Base-by-base conservation (phyloP, 2,329 filamentous ascomycete species). In the Trichoderma sp. region DNA sequence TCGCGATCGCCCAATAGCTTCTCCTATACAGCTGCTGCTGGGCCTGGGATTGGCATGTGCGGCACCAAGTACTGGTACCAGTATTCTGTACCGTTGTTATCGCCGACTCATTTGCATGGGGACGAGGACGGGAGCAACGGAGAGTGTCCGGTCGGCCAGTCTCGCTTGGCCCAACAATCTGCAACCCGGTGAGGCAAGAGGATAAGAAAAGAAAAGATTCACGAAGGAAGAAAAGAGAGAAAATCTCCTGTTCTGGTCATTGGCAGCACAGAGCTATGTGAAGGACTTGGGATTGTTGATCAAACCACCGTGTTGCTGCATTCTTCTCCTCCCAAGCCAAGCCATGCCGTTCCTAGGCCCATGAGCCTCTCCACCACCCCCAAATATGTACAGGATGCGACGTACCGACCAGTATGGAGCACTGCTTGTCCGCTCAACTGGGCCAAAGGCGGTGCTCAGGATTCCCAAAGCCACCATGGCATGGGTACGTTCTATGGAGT, bases 331-430 rank as follows among this genome's bases (percentile, higher is more conserved):
- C 56, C 53, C 36, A 39, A 61, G 36, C 56, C 57, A 58, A 62
- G 57, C 57, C 66, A 53, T 39, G 12, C 66, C 64, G 58, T 28
- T 63, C 60, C 36, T 43, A 43, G 60, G 66, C 51, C 71, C 67
- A 72, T 21, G 71, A 66, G 68, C 36, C 71, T 72, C 71, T 70
- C 66, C 71, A 72, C 71, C 53, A 60, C 61, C 39, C 39, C 57
- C 66, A 62, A 70, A 47, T 26, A 26, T 32, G 34, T 68, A 60
- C 66, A 70, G 39, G 39, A 24, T 21, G 66, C 53, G 36, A 69
- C n/a, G 66, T 69, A 61, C 66, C 56, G 26, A 61, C 56, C 28
- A 47, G 36, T 24, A 51, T 39, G 30, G 28, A 34, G n/a, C 58
- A 43, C 47, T 58, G 26, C 65, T 60, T 68, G 53, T 28, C 32